A percentile compares a stretch with the other conserved stretches of the same genome.
Evolutionary conservation across 177 flowering plant genomes (phyloP).

Genomic region (Telopea speciosissima): DNA sequence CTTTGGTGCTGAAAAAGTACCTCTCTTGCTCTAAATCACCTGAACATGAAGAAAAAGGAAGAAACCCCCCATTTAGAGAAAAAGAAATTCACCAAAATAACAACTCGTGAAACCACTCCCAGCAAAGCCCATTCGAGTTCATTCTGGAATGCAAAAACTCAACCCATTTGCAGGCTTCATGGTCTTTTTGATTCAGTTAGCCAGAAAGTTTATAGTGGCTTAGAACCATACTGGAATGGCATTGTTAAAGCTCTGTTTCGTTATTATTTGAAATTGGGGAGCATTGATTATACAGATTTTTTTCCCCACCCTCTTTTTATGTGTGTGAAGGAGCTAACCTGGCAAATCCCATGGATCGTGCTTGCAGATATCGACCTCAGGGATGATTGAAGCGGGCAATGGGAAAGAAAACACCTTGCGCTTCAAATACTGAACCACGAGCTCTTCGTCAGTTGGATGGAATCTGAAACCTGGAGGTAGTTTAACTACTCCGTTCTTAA

Average conservation of each 20-base stretch:
- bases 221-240: no score
- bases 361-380: slow-evolving; percentile 50
- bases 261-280: no score
- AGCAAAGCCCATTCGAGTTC: background rate
- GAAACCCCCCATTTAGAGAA: background rate
- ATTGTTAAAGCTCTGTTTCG: no score
- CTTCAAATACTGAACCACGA: slow-evolving; percentile 57
- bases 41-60: slow-evolving; percentile 6
- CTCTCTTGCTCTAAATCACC: slow-evolving; percentile 51
- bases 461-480: slow-evolving; percentile 84
- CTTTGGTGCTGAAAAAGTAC: slow-evolving; percentile 55
- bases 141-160: background rate
- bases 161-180: background rate
- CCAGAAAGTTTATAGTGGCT: no score
- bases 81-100: no score
- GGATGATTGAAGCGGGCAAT: slow-evolving; percentile 69
- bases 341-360: slow-evolving; percentile 79
- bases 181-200: no score
- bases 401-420: slow-evolving; percentile 54
- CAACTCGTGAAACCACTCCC: background rate
- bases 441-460: slow-evolving; percentile 88
- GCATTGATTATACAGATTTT: background rate
- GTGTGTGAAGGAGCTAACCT: slow-evolving; percentile 24
- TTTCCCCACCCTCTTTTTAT: no score
- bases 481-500: slow-evolving; percentile 41